These are phyloP conservation scores for Fraxinus latifolia DNA, from an alignment of 305 asterid species.

Conservation along the genomic window DNA sequence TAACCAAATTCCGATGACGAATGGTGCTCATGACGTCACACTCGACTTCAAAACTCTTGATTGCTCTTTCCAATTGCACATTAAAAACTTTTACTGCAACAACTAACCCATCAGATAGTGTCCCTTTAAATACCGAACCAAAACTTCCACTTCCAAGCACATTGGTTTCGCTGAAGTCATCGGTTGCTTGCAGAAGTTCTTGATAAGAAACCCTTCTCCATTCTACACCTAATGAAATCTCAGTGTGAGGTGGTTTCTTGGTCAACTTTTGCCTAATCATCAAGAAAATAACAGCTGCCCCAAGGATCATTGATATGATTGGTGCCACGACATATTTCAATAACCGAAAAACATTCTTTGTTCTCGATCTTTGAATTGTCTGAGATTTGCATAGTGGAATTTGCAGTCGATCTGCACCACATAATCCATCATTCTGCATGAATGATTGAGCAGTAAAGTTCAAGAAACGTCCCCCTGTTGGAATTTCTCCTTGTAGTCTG, in stretches of 20 bases:
- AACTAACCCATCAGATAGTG: constrained; percentile 27
- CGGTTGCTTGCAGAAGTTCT: constrained; percentile 30
- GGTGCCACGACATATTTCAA: neutral
- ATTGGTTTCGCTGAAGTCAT: constrained; percentile 27
- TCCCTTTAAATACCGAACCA: constrained; percentile 35
- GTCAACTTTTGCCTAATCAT: neutral
- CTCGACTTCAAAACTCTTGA: constrained; percentile 34
- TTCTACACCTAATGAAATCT: constrained; percentile 2
- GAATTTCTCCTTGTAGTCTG: constrained; percentile 15
- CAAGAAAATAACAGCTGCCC: neutral
- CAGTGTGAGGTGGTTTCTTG: neutral
- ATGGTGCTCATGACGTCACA: constrained; percentile 29
- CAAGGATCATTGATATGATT: neutral
- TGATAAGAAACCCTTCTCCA: constrained; percentile 31
- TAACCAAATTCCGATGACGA: constrained; percentile 32
- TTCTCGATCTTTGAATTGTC: neutral
- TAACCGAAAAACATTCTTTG: neutral
- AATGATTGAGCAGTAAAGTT: constrained; percentile 12
- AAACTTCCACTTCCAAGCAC: constrained; percentile 39
- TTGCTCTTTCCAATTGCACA: constrained; percentile 15
- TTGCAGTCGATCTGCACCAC: constrained; percentile 3
- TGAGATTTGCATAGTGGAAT: neutral
- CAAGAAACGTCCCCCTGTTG: neutral
- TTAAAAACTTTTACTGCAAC: constrained; percentile 45
- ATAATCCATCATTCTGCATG: neutral